Conservation (phyloP, 2,329 filamentous ascomycete species). For the Onygenales sp. region DNA sequence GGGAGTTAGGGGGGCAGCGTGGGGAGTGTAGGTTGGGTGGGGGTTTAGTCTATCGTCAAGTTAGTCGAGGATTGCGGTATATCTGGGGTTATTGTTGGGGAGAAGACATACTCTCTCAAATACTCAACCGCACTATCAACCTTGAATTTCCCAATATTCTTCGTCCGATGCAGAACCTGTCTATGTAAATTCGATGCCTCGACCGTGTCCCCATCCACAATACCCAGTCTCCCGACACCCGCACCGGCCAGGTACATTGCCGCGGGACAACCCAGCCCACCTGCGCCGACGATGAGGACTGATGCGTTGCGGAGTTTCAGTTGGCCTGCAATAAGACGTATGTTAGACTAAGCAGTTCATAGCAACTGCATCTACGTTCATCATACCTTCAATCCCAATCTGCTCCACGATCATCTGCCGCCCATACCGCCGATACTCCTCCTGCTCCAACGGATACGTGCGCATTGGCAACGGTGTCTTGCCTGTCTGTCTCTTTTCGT, state of each 20-base stretch:
- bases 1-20: conserved; percentile 57
- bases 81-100: not conserved
- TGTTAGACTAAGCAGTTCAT: not conserved
- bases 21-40: conserved; percentile 52
- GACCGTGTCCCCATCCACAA: conserved; percentile 81
- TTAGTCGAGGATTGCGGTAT: not conserved
- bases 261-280: conserved; percentile 84
- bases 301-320: conserved; percentile 58
- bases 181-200: conserved; percentile 88
- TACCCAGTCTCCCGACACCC: conserved; percentile 70
- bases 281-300: conserved; percentile 76
- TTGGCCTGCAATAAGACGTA: conserved; percentile 50
- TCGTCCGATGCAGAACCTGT: conserved; percentile 71
- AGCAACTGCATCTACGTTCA: not conserved
- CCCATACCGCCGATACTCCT: conserved; percentile 81
- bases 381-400: conserved; percentile 61
- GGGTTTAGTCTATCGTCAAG: conserved; percentile 57
- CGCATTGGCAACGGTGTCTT: not conserved
- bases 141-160: conserved; percentile 64
- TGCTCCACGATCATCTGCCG: conserved; percentile 82
- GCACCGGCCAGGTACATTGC: conserved; percentile 87
- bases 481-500: not conserved
- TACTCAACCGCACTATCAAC: conserved; percentile 64
- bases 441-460: conserved; percentile 58
- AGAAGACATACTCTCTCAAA: conserved; percentile 41